Percentiles rank a stretch among this genome's conserved stretches.
These are phyloP conservation scores for Erythrophleum ivorense DNA, from an alignment of 331 rosid genomes.

Conservation along the genomic window DNA sequence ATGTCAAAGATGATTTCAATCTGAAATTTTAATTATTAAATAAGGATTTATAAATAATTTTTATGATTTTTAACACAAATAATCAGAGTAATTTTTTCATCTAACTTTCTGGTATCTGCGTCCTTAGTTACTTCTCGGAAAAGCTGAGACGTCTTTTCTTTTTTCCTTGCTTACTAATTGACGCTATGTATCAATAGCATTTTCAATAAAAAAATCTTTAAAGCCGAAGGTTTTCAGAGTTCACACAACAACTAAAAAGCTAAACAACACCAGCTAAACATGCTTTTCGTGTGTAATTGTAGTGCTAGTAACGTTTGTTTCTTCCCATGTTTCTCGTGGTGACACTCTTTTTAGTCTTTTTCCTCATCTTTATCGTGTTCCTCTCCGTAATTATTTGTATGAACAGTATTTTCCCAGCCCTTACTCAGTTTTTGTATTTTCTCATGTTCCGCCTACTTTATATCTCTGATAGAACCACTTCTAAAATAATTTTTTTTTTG, in stretches of 20 bases:
- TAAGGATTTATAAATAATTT: too few relatives aligned
- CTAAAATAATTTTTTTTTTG: not conserved
- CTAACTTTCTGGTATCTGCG: too few relatives aligned
- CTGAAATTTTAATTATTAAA: too few relatives aligned
- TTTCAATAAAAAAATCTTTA: not conserved
- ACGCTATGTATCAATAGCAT: too few relatives aligned
- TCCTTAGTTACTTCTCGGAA: too few relatives aligned
- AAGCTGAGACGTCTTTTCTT: too few relatives aligned
- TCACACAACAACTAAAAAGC: not conserved
- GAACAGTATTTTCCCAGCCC: not conserved
- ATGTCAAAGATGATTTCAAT: too few relatives aligned
- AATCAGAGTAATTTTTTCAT: too few relatives aligned
- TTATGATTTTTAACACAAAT: too few relatives aligned
- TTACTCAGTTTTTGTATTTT: conserved; percentile 13
- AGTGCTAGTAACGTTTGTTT: conserved; percentile 24
- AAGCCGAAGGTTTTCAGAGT: too few relatives aligned
- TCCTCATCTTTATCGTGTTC: not conserved
- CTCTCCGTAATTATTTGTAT: not conserved
- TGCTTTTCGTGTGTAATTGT: not conserved
- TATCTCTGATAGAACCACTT: not conserved
- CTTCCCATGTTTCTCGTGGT: conserved; percentile 34
- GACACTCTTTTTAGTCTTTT: not conserved
- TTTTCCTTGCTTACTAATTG: too few relatives aligned
- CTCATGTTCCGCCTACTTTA: not conserved
- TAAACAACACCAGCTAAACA: not conserved